phyloP scores from a whole-genome alignment of 768 basidiomycete species.

The Trametes cingulata region DNA sequence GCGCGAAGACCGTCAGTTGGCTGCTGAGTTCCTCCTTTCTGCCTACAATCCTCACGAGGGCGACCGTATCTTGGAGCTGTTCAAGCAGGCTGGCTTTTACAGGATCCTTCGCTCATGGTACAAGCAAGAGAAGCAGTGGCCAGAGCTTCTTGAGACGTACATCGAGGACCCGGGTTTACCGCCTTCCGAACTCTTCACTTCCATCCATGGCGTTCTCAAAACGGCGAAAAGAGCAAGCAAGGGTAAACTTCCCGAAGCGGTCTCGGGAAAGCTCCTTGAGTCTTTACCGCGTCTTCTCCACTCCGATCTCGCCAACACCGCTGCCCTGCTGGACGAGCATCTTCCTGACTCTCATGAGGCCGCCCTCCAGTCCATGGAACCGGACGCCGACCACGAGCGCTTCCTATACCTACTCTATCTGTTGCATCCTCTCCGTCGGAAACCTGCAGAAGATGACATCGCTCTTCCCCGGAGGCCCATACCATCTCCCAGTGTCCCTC shows the following conservation, averaged over 20 bases:
- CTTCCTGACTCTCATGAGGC: constrained; percentile 63
- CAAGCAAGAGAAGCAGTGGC: constrained; percentile 76
- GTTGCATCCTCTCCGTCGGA: constrained; percentile 49
- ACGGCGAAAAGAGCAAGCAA: constrained; percentile 48
- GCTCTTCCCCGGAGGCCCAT: constrained; percentile 25
- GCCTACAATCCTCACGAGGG: constrained; percentile 83
- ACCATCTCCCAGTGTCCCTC: constrained; percentile 50
- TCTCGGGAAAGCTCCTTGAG: constrained; percentile 52
- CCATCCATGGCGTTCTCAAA: constrained; percentile 61
- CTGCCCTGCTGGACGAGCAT: constrained; percentile 68
- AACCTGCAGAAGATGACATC: constrained; percentile 44
- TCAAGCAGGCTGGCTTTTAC: constrained; percentile 85
- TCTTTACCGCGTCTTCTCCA: constrained; percentile 68
- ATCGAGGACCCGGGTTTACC: constrained; percentile 70
- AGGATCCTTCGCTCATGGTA: constrained; percentile 85
- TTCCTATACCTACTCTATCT: constrained; percentile 80
- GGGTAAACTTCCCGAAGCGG: constrained; percentile 53
- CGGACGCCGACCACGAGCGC: constrained; percentile 50
- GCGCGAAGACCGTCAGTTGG: constrained; percentile 92
- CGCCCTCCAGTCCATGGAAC: constrained; percentile 55
- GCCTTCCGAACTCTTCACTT: constrained; percentile 61
- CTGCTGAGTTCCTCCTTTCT: constrained; percentile 91
- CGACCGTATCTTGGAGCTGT: constrained; percentile 64
- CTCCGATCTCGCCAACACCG: constrained; percentile 64
- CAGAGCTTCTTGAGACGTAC: constrained; percentile 68